Evolutionary conservation across 75 land plant species (phyloP).

Genomic region (Gnetum montanum): DNA sequence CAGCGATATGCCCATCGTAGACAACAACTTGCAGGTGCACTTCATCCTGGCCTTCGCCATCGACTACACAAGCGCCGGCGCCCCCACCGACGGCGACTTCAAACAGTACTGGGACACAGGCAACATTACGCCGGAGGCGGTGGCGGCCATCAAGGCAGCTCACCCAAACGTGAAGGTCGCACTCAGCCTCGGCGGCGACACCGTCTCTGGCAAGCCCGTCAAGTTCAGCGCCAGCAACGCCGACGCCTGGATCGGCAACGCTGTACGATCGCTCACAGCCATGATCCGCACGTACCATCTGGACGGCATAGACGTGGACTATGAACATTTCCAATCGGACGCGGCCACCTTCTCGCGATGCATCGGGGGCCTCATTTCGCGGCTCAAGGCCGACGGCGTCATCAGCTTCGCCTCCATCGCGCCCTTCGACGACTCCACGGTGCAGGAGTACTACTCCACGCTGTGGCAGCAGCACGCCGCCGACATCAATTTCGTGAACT

Average conservation of each 20-base stretch:
- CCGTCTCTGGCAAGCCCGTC: neutral
- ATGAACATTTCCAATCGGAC: slow-evolving; percentile 20
- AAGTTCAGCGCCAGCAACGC: slow-evolving; percentile 21
- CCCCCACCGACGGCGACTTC: slow-evolving; percentile 15
- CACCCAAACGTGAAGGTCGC: slow-evolving; percentile 32
- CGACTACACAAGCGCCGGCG: slow-evolving; percentile 6
- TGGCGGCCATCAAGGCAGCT: slow-evolving; percentile 11
- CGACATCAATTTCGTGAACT: slow-evolving; percentile 31
- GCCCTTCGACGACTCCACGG: slow-evolving; percentile 18
- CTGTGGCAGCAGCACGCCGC: slow-evolving; percentile 19
- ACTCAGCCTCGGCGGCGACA: slow-evolving; percentile 34
- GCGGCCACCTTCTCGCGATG: slow-evolving; percentile 17
- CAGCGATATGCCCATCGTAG: slow-evolving; percentile 22
- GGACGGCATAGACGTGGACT: slow-evolving; percentile 25
- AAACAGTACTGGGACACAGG: slow-evolving; percentile 40
- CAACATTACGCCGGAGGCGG: slow-evolving; percentile 28
- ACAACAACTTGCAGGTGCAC: slow-evolving; percentile 10
- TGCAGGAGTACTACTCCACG: slow-evolving; percentile 19
- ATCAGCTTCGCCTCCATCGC: slow-evolving; percentile 36
- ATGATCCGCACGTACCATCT: slow-evolving; percentile 7
- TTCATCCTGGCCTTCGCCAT: slow-evolving; percentile 29
- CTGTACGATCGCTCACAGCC: slow-evolving; percentile 15
- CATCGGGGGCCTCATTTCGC: slow-evolving; percentile 28
- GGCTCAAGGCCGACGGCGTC: slow-evolving; percentile 16
- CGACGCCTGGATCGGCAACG: slow-evolving; percentile 26